Base-by-base conservation (phyloP, 1,139 yeast genomes). In the Pichia sp. region DNA sequence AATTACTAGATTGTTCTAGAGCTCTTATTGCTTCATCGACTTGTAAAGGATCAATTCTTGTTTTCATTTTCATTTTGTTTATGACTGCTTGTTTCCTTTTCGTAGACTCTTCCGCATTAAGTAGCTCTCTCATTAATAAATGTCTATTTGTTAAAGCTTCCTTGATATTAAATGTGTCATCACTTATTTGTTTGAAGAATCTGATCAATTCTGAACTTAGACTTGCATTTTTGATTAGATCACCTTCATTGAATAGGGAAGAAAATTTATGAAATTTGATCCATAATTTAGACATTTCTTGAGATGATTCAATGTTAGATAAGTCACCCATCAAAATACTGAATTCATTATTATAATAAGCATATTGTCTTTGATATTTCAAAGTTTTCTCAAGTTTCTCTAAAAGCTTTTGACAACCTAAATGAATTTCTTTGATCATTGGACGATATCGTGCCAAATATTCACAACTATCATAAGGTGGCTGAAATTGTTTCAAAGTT, bases 61-160 rank as follows among this genome's bases (percentile, higher is more conserved):
- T 68, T 50, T 80, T 83, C 46, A 75, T 79, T 54, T 85, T 82
- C 42, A 89, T 70, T 52, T 81, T 80, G 23, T 83, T 74, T 1
- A 95, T 95, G 12, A 76, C 72, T 39, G 77, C 73, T 53, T 85
- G 95, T 54, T 78, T 84, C 22, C 76, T 62, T 52, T 74, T 76
- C 2, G 95, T 77, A 46, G 71, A 76, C 5, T 78, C 74, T 56
- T 89, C 95, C 1, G 96, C 93, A 53, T 77, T 84, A 21, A 76
- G 58, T 40, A 86, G 67, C 51, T 93, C 98, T 43, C 96, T 71
- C 95, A 91, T 91, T 36, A 91, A 65, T 43, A 91, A 68, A 61
- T 93, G 96, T 43, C 98, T 72, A 61, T 89, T 89, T 0, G 98
- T 93, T 43, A 91, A 67, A 0, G 96, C 84, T 61, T 91, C 98